Conservation (phyloP, 129 eudicot species). For the Saposhnikovia divaricata region DNA sequence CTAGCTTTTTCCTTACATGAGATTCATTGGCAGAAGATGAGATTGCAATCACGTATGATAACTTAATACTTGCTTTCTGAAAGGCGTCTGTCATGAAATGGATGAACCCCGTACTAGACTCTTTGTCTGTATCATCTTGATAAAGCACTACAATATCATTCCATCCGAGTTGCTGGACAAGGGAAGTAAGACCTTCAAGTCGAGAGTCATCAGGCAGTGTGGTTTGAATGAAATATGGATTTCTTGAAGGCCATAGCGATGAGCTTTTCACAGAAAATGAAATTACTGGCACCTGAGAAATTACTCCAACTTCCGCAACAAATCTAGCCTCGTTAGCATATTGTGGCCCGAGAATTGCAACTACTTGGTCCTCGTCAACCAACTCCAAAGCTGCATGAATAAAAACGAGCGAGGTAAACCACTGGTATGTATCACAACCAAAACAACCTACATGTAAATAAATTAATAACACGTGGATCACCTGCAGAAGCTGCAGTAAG, state of each 20-base stretch:
- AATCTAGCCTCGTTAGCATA: slow-evolving; percentile 6
- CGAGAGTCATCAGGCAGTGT: slow-evolving; percentile 14
- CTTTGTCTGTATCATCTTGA: slow-evolving; percentile 13
- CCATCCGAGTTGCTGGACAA: slow-evolving; percentile 24
- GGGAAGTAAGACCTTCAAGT: slow-evolving; percentile 16
- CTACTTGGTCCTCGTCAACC: slow-evolving; percentile 19
- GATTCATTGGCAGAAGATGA: neutral
- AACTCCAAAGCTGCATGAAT: slow-evolving; percentile 25
- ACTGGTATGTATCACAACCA: neutral
- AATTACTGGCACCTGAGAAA: slow-evolving; percentile 26
- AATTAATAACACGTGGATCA: neutral
- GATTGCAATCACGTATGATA: neutral
- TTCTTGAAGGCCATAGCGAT: neutral
- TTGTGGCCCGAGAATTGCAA: slow-evolving; percentile 28
- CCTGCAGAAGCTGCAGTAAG: slow-evolving; percentile 28
- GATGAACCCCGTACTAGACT: slow-evolving; percentile 13
- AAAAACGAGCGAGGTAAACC: neutral
- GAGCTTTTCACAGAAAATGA: slow-evolving; percentile 27
- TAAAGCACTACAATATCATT: slow-evolving; percentile 15
- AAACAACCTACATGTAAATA: neutral
- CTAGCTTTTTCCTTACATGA: neutral
- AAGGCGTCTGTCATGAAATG: slow-evolving; percentile 12
- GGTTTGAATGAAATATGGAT: slow-evolving; percentile 15
- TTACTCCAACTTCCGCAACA: slow-evolving; percentile 24
- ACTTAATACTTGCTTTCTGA: neutral